phyloP scores from a whole-genome alignment of 768 basidiomycete species.

The Termitomyces sp. region DNA sequence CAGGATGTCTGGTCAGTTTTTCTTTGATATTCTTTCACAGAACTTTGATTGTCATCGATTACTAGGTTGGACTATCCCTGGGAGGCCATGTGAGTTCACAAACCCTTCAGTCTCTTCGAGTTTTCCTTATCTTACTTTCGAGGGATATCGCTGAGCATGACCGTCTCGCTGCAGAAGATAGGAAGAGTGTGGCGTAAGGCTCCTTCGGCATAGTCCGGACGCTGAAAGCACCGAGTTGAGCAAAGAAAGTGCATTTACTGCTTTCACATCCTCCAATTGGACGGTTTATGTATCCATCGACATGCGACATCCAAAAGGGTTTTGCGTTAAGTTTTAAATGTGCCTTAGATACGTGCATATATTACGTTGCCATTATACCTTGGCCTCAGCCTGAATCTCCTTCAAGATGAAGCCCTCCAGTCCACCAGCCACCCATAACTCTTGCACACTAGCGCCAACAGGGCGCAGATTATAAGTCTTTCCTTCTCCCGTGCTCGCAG shows the following conservation, averaged over 20 bases:
- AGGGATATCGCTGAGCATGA: constrained; percentile 81
- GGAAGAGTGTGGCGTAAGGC: constrained; percentile 10
- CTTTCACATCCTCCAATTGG: background rate
- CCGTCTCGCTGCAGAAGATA: constrained; percentile 46
- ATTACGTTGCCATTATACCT: background rate
- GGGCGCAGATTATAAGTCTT: constrained; percentile 64
- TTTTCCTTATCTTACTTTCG: background rate
- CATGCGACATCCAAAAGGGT: background rate
- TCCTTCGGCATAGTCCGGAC: background rate
- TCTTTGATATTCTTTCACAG: background rate
- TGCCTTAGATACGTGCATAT: background rate
- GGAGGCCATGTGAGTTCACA: constrained; percentile 62
- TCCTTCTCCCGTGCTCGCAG: constrained; percentile 32
- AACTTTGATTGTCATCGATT: background rate
- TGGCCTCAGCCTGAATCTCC: constrained; percentile 42
- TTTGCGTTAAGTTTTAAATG: background rate
- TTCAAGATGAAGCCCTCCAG: constrained; percentile 90
- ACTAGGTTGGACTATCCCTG: constrained; percentile 82
- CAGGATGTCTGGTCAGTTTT: constrained; percentile 61
- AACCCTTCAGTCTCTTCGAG: background rate
- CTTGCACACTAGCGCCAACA: constrained; percentile 93
- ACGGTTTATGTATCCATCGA: background rate
- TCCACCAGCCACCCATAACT: constrained; percentile 94
- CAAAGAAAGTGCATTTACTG: background rate
- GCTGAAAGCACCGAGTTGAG: background rate